These are phyloP conservation scores for Colletotrichum sp. DNA, from an alignment of 2,329 filamentous ascomycete species.

Conservation along the genomic window DNA sequence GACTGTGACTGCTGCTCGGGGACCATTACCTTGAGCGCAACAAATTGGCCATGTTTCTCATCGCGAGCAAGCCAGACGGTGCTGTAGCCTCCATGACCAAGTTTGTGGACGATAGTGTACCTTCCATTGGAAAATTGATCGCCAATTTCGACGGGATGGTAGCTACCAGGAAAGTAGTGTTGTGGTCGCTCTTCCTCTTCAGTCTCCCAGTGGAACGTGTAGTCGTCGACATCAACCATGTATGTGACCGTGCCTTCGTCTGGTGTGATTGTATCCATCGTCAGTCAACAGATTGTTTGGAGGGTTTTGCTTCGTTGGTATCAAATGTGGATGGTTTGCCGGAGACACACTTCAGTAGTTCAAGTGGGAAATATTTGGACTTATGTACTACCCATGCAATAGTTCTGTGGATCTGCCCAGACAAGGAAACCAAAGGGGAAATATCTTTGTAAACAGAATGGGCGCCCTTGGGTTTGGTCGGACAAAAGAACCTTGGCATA, in stretches of 20 bases:
- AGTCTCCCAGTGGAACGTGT: rapidly evolving
- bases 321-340: too few species aligned
- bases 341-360: too few species aligned
- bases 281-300: too few species aligned
- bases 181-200: not conserved
- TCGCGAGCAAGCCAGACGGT: not conserved
- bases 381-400: too few species aligned
- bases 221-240: not conserved
- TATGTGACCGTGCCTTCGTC: not conserved
- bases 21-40: not conserved
- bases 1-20: not conserved
- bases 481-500: too few species aligned
- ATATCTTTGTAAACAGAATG: too few species aligned
- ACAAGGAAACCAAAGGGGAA: too few species aligned
- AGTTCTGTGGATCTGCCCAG: too few species aligned
- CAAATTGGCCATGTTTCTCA: rapidly evolving
- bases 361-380: too few species aligned
- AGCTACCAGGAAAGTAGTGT: not conserved
- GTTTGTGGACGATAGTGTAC: not conserved
- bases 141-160: not conserved
- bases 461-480: too few species aligned
- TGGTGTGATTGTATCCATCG: too few species aligned
- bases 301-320: too few species aligned
- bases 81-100: not conserved
- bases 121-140: not conserved